These are phyloP conservation scores for Alternaria tenuissima DNA, from an alignment of 2,329 filamentous ascomycete species.

Conservation along the genomic window DNA sequence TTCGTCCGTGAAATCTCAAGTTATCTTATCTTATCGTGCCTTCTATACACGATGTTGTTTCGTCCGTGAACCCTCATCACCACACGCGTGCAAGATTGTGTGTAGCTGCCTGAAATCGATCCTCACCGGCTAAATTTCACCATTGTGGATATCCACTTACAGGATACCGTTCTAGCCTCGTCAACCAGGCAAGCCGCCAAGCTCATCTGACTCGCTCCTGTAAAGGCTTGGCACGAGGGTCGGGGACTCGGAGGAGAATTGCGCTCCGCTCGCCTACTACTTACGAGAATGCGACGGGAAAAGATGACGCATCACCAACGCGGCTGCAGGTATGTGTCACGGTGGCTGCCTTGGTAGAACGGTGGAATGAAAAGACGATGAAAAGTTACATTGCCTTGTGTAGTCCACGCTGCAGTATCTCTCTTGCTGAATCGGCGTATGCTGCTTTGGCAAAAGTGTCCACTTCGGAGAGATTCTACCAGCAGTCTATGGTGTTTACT, in stretches of 20 bases:
- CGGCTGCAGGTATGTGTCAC: not conserved
- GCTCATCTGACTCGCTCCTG: not conserved
- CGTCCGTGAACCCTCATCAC: not conserved
- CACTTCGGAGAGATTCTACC: not conserved
- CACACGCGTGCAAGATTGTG: not conserved
- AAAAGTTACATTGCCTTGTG: not conserved
- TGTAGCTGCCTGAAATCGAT: not conserved
- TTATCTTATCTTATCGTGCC: no score
- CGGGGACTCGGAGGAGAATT: conserved; percentile 9
- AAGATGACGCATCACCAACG: not conserved
- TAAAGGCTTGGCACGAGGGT: conserved; percentile 5
- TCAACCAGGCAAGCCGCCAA: not conserved
- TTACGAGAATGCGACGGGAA: conserved; percentile 9
- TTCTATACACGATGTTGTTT: not conserved
- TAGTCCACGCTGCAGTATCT: not conserved
- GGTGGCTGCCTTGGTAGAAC: not conserved
- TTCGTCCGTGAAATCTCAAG: not conserved
- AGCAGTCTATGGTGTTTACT: not conserved
- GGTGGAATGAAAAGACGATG: not conserved
- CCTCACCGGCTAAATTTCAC: not conserved
- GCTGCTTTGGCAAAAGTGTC: not conserved
- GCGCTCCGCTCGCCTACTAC: not conserved
- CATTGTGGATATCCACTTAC: not conserved
- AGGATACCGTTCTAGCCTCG: not conserved
- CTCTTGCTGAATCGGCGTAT: not conserved